Evolutionary conservation across 2,329 filamentous ascomycete genomes (phyloP).

Genomic region (Nannizziopsis barbatae): DNA sequence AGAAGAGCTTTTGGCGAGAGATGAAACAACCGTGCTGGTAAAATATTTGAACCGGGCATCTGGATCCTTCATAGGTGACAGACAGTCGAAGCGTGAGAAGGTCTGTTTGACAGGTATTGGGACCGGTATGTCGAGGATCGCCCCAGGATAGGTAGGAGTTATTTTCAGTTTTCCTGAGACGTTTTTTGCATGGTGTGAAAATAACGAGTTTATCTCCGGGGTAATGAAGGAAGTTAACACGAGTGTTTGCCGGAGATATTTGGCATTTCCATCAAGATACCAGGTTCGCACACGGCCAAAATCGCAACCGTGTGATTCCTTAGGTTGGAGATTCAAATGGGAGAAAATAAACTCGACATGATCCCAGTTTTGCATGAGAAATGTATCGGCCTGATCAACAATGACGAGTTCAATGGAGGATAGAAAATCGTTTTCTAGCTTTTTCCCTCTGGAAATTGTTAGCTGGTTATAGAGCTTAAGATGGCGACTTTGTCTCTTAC

Average conservation of each 20-base stretch:
- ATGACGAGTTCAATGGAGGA: slow-evolving; percentile 86
- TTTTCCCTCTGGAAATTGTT: slow-evolving; percentile 41
- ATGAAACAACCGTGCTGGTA: slow-evolving; percentile 65
- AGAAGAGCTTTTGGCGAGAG: slow-evolving; percentile 54
- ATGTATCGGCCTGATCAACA: slow-evolving; percentile 81
- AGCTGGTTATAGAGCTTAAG: slow-evolving; percentile 21
- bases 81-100: slow-evolving; percentile 72
- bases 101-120: slow-evolving; percentile 65
- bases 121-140: slow-evolving; percentile 58
- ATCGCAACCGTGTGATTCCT: slow-evolving; percentile 82
- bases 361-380: slow-evolving; percentile 98
- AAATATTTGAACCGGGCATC: slow-evolving; percentile 89
- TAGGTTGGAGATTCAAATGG: slow-evolving; percentile 81
- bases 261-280: slow-evolving; percentile 84
- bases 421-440: slow-evolving; percentile 75
- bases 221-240: slow-evolving; percentile 73
- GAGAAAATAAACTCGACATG: slow-evolving; percentile 86
- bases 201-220: slow-evolving; percentile 73
- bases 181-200: slow-evolving; percentile 66
- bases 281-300: slow-evolving; percentile 80
- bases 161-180: slow-evolving; percentile 68
- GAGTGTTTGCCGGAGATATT: slow-evolving; percentile 73
- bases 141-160: slow-evolving; percentile 56
- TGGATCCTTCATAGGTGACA: slow-evolving; percentile 61
- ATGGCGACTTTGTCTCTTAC: slow-evolving; percentile 32